Base-by-base conservation (phyloP, 164 flowering plant genomes). In the Protea cynaroides region DNA sequence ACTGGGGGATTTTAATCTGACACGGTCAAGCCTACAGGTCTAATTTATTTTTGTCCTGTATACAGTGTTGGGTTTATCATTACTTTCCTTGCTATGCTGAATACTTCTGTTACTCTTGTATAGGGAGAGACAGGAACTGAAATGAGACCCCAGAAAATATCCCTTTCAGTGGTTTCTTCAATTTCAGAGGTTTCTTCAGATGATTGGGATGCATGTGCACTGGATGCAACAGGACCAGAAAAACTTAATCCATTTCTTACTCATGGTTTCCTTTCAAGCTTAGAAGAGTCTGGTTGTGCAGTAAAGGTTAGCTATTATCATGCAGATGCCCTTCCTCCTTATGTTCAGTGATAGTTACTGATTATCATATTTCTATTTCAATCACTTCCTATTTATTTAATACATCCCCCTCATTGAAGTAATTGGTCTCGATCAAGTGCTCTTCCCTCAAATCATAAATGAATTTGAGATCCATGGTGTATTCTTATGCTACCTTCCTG, bases 191-290 rank as follows among this genome's bases (percentile, higher is more conserved):
- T 93, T 72, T 63, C 89, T 18, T 50, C 88, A 2, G 25, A 63
- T 66, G 90, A 78, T 2, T 93, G 98, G 98, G 96, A 93, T 81
- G 89, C 90, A 18, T 93, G 98, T 69, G 80, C 81, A 52, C 47
- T 78, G 34, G 97, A 84, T 82, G 81, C 89, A 19, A 74, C 89
- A 21, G 94, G 94, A 24, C 70, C 77, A 50, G 86, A 83, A 37
- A 83, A 81, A 34, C 77, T 63, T 34, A 93, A 93, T 76, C 98
- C 98, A 29, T 90, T 93, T 82, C 84, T 89, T 43, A 66, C 78
- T 4, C 92, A 93, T 76, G 91, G 78, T 63, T 93, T 93, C 70
- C 94, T 93, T 65, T 93, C 89, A 13, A 88, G 94, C 80, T 82
- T 93, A 62, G 98, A 90, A 77, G 90, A 87, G 74, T 71, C 96